A percentile compares a stretch with the other conserved stretches of the same genome.
These are phyloP conservation scores for Neoboletus brunneissimus DNA, from an alignment of 768 basidiomycete genomes.

Conservation along the genomic window DNA sequence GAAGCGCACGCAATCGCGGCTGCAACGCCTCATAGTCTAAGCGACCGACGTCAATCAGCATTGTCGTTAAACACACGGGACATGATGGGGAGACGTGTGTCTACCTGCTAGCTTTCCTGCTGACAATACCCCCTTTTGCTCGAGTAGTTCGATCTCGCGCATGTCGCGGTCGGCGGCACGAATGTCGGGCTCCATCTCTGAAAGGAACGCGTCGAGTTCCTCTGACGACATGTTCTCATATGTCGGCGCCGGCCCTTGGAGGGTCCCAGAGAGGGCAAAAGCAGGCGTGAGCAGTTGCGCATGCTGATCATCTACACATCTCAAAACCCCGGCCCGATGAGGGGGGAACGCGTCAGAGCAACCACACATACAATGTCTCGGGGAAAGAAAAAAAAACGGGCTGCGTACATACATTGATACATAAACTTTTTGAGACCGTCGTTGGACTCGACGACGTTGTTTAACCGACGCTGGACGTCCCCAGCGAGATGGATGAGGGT, in stretches of 20 bases:
- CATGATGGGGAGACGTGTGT: not conserved
- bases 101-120: conserved; percentile 70
- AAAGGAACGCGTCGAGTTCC: conserved; percentile 67
- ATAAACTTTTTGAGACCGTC: conserved; percentile 75
- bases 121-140: conserved; percentile 65
- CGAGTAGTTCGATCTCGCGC: conserved; percentile 69
- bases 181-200: conserved; percentile 82
- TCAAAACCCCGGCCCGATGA: not conserved
- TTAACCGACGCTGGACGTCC: conserved; percentile 56
- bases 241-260: conserved; percentile 46
- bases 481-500: conserved; percentile 59
- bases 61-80: not conserved
- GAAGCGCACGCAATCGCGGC: conserved; percentile 62
- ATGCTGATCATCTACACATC: conserved; percentile 64
- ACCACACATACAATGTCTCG: not conserved
- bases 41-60: not conserved
- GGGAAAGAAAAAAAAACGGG: not conserved
- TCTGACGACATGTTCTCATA: conserved; percentile 64
- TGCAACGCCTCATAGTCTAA: conserved; percentile 62
- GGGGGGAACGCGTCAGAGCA: not conserved
- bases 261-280: conserved; percentile 68
- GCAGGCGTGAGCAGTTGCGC: conserved; percentile 71
- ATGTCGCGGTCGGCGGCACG: conserved; percentile 81
- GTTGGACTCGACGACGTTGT: conserved; percentile 59
- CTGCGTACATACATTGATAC: conserved; percentile 68